Conservation (phyloP, 306 rosid species). For the Mimosa pudica region DNA sequence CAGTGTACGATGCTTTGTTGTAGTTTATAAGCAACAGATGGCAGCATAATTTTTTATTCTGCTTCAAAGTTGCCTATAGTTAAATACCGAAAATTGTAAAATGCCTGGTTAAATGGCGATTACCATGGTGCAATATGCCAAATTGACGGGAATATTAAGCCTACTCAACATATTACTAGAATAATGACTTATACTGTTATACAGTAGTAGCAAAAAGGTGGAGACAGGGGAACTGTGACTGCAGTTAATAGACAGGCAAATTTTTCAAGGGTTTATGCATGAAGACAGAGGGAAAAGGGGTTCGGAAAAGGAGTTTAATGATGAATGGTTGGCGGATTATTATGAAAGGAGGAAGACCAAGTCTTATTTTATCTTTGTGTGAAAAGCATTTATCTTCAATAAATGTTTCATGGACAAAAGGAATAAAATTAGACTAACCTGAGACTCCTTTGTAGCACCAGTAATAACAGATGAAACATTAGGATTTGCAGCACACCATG, state of each 20-base stretch:
- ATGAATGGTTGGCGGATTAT: neutral
- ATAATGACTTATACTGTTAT: neutral
- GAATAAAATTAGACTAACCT: slow-evolving; percentile 58
- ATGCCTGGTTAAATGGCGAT: neutral
- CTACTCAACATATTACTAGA: neutral
- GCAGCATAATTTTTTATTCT: neutral
- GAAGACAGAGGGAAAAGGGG: neutral
- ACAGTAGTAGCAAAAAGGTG: neutral
- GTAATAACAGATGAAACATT: slow-evolving; percentile 92
- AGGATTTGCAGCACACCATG: slow-evolving; percentile 98
- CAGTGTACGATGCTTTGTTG: neutral
- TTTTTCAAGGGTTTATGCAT: neutral
- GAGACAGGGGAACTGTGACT: neutral
- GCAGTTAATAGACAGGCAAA: neutral
- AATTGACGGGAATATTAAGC: neutral
- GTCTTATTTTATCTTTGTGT: neutral
- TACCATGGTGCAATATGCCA: too few relatives aligned
- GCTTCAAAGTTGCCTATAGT: neutral
- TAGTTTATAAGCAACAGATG: slow-evolving; percentile 7
- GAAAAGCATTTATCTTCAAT: neutral
- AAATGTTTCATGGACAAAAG: slow-evolving; percentile 10
- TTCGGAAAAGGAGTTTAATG: neutral
- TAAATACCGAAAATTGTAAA: neutral
- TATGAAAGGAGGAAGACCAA: neutral
- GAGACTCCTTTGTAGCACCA: slow-evolving; percentile 97